Percentiles rank a stretch among this genome's conserved stretches.
Evolutionary conservation across 2,329 filamentous ascomycete genomes (phyloP).

Genomic region (Xylariales sp.): DNA sequence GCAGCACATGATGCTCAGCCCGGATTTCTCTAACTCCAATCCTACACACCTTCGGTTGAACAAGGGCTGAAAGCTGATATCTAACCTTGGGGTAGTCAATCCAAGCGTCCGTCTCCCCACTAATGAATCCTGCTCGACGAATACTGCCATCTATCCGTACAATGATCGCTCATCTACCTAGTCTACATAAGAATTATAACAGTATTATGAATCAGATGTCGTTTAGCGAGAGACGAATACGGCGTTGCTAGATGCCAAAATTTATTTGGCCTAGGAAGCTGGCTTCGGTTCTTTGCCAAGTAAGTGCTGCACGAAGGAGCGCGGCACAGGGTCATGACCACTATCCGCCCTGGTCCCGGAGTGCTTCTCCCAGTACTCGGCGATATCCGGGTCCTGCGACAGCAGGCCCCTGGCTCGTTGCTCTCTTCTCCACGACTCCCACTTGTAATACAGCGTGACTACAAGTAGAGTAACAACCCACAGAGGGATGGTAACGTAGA

Average conservation of each 20-base stretch:
- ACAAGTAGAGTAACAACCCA: slow-evolving; percentile 24
- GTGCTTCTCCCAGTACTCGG: slow-evolving; percentile 27
- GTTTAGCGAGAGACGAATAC: neutral
- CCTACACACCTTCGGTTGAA: neutral
- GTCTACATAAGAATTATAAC: neutral
- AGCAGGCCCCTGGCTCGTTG: slow-evolving; percentile 19
- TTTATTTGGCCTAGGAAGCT: slow-evolving; percentile 6
- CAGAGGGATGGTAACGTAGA: slow-evolving; percentile 31
- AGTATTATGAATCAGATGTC: neutral
- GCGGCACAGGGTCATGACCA: neutral
- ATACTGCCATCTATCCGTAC: neutral
- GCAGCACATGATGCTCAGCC: neutral
- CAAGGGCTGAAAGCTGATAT: neutral
- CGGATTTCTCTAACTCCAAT: neutral
- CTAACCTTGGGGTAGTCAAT: neutral
- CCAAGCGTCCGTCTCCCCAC: neutral
- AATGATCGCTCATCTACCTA: neutral
- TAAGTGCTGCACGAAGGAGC: slow-evolving; percentile 22
- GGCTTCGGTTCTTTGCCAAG: slow-evolving; percentile 23
- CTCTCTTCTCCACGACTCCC: slow-evolving; percentile 31
- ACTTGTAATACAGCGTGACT: slow-evolving; percentile 26
- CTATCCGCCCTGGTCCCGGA: slow-evolving; percentile 6
- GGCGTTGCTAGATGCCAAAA: neutral
- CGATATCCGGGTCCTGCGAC: slow-evolving; percentile 22
- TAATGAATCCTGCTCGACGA: neutral